Base-by-base conservation (phyloP, 2,329 filamentous ascomycete genomes). In the Zymoseptoria brevis region DNA sequence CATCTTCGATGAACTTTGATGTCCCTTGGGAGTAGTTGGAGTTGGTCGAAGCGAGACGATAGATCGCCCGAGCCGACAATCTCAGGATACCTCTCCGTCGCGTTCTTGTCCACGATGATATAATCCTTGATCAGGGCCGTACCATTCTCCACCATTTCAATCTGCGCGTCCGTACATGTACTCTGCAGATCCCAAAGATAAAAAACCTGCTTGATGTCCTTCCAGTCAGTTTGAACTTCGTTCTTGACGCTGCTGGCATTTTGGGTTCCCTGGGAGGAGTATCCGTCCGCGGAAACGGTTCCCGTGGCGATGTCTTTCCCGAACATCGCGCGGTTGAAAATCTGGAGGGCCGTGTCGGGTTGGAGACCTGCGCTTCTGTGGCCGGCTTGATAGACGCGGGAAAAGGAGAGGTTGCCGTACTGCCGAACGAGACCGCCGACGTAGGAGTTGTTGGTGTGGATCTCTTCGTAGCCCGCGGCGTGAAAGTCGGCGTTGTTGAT, bases 401-500 rank as follows among this genome's bases (percentile, higher is more conserved):
- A 75, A 67, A 81, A 82, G 35, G 73, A 77, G 6, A 83, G 70
- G 58, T 92, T 92, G 9, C 87, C 89, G 67, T 84, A 89, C 72
- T 94, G 88, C 3, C 89, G 82, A 0, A 90, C 88, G 58, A 83
- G 82, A 19, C 89, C 90, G 55, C 83, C 88, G 68, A 85, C 83
- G 73, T 87, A 87, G 6, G 81, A 79, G 24, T 79, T 80, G 69
- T 90, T 88, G 49, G 89, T 84, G 11, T 85, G 76, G 62, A 94
- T 84, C 13, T 87, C 83, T 0, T 84, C 82, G 70, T 94, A 94
- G 0, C 88, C 89, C 0, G 89, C 85, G 60, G 55, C 19, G 66
- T 61, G 2, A 53, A 61, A 41, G 58, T 57, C 30, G 66, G 53
- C 8, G 71, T 53, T 21, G 62, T 60, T n/a, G 60, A 58, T 21